Evolutionary conservation across 331 rosid species (phyloP), one percentile per base, ranked within the genome.

Genomic region (Prunus yedoensis): DNA sequence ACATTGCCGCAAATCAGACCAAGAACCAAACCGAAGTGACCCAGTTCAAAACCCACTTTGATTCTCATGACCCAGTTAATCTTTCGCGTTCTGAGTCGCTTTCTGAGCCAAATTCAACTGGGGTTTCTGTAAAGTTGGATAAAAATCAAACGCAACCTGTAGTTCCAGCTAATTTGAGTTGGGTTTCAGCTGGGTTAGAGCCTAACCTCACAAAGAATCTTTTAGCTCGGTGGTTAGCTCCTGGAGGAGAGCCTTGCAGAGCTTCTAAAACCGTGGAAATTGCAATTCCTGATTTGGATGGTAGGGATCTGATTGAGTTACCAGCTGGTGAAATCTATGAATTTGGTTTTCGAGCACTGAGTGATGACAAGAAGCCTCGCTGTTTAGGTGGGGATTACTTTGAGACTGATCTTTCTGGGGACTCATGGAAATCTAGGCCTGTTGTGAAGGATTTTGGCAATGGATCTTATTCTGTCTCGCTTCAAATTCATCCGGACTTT

Each of bases 341-440:
- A 70, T 85, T 91, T 81, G 52, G 38, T 68, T 93, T 93, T 73
- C 92, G 80, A 50, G 88, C 98, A 9, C 52, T 91, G 76, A 94
- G 91, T 80, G 94, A 91, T 80, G 76, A 41, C 14, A 90, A 90
- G 32, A 85, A 77, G 14, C 89, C 90, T 75, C 86, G 92, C n/a
- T 93, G 98, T 85, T 84, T 87, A 43, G 98, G 98, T 30, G 98
- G 98, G 72, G 98, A 93, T 80, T 93, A 84, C 84, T 93, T 93
- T 56, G 98, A 93, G 83, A 87, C 92, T 38, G 94, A 93, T 84
- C 96, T 93, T 66, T 85, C 91, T 5, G 98, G 98, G 21, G 88
- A 87, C 43, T 84, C 85, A 27, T 93, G 97, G 97, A 93, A 91
- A 77, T 88, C 98, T 75, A 82, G 98, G 79, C 97, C 97, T 58